Evolutionary conservation across 129 eudicot genomes (phyloP), one percentile per base, ranked within the genome.

Genomic region (Solidago caesia): DNA sequence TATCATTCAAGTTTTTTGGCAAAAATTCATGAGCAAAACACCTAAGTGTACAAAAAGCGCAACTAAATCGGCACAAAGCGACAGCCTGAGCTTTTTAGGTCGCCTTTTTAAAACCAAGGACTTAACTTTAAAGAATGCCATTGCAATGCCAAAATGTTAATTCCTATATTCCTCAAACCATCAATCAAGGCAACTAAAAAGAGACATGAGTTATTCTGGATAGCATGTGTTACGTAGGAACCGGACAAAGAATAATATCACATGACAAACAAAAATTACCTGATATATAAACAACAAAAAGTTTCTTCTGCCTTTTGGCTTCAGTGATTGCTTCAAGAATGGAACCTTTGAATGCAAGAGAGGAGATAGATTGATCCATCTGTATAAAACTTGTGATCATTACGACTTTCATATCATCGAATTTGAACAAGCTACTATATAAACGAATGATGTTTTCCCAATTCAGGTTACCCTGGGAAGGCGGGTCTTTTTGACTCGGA

Each of bases 221-320:
- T 33, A 48, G 7, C 70, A 15, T 69, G 4, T 68, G 26, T 43
- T 57, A 44, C 27, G 59, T 67, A 68, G 9, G 52, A 33, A 61
- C 29, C 13, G 64, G 14, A 67, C 4, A 1, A 71, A 15, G 39
- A 44, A 55, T 45, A 63, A 53, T 12, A 26, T 2, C 43, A 52
- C 1, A 27, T 5, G 48, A 64, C 13, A 13, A 3, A 14, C 0
- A 66, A 61, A 42, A 64, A 64, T 42, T 68, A 92, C 97, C 97
- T 82, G 97, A 84, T 48, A 79, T 76, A 75, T 89, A 92, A 63
- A 92, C 97, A 51, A 92, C 88, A 74, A 92, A 92, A 58, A 89
- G 88, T 78, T 92, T 92, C 78, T 87, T 89, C 89, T 85, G 91
- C 46, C 66, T 84, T 74, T 89, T 92, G 76, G 97, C 96, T 86